phyloP scores from a whole-genome alignment of 768 basidiomycete species.

The Auricularia sp. region DNA sequence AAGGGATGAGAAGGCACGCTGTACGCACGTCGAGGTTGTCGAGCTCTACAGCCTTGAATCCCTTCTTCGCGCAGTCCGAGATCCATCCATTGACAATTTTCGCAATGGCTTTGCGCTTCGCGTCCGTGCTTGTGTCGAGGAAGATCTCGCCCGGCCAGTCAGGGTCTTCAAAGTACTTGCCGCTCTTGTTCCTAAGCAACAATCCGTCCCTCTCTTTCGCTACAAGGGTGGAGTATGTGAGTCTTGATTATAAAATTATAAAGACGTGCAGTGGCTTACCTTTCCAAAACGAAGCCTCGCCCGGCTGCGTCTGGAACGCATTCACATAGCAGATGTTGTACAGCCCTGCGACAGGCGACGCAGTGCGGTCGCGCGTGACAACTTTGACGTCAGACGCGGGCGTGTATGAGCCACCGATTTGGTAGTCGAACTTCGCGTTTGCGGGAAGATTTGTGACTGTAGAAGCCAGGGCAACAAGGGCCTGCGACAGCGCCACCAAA shows the following conservation, averaged over 20 bases:
- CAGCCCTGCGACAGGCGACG: background rate
- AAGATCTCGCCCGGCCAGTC: background rate
- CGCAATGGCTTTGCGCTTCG: background rate
- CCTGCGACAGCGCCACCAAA: too few relatives aligned
- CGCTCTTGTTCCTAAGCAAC: background rate
- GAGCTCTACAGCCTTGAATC: background rate
- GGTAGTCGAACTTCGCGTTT: conserved; percentile 1
- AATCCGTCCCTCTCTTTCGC: background rate
- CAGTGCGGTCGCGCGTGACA: background rate
- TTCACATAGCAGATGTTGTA: background rate
- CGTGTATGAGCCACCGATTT: background rate
- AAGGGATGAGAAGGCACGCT: background rate
- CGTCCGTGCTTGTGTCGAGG: background rate
- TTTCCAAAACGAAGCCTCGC: background rate
- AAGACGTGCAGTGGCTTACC: background rate
- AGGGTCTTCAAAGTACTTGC: background rate
- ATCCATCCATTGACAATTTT: background rate
- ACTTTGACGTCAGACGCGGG: background rate
- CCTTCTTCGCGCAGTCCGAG: background rate
- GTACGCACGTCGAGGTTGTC: background rate
- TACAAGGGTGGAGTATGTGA: background rate
- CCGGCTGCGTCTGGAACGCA: background rate
- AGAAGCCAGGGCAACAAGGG: background rate
- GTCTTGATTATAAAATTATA: background rate
- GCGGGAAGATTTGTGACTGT: background rate